phyloP scores from a whole-genome alignment of 1,284 basidiomycete genomes.

The Pisolithus thermaeus region DNA sequence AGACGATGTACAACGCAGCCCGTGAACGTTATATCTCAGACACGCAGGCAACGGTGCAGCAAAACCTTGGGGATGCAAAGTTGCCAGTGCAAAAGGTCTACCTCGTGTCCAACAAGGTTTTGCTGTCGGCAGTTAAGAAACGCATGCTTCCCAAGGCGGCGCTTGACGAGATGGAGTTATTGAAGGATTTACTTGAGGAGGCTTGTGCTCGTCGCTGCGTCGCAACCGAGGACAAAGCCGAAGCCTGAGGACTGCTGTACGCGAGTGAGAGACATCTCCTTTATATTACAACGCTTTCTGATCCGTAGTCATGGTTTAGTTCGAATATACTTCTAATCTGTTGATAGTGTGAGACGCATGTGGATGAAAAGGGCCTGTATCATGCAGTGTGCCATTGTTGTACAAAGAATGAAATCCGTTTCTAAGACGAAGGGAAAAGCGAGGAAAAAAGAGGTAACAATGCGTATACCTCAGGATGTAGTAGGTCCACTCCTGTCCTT shows the following conservation, averaged over 20 bases:
- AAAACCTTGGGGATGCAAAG: constrained; percentile 11
- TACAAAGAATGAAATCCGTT: too few species aligned
- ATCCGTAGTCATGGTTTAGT: neutral
- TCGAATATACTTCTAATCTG: too few species aligned
- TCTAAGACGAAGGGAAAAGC: too few species aligned
- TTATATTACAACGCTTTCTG: neutral
- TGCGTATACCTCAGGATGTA: too few species aligned
- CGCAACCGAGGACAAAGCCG: neutral
- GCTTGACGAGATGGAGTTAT: constrained; percentile 15
- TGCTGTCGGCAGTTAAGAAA: neutral
- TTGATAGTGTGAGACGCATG: too few species aligned
- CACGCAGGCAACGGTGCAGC: constrained; percentile 12
- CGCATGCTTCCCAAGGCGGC: constrained; percentile 2
- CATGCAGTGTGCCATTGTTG: too few species aligned
- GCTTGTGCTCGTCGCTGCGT: neutral
- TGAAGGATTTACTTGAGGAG: constrained; percentile 2
- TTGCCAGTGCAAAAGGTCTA: constrained; percentile 16
- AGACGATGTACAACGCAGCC: neutral
- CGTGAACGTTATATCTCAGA: constrained; percentile 7
- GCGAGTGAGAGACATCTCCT: neutral
- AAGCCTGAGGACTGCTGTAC: neutral
- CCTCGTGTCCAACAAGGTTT: constrained; percentile 10
- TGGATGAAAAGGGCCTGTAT: too few species aligned
- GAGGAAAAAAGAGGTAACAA: too few species aligned
- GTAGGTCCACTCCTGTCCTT: too few species aligned